Conservation (phyloP, 169 alveolate genomes). For the Cyclospora cayetanensis region DNA sequence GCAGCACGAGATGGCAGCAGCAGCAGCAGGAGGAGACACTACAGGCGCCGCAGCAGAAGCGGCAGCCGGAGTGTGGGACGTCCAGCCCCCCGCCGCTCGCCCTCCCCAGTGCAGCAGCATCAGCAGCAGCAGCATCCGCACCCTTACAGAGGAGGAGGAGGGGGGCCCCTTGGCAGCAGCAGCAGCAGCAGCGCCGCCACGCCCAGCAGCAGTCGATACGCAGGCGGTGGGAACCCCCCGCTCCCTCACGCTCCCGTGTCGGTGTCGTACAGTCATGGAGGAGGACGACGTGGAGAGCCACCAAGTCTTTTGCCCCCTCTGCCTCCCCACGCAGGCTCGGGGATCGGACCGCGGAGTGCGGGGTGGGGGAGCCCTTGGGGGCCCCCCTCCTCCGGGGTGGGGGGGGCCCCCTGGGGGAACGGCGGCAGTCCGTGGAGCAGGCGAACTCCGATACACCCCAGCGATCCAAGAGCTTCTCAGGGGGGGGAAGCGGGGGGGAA, state of each 20-base stretch:
- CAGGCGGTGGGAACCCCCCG: too few species aligned
- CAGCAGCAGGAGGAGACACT: not conserved
- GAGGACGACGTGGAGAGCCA: too few species aligned
- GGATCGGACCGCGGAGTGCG: not conserved
- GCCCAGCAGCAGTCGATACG: too few species aligned
- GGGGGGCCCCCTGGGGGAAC: not conserved
- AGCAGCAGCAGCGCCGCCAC: too few species aligned
- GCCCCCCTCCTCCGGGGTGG: not conserved
- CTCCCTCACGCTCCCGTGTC: too few species aligned
- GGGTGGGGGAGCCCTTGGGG: not conserved
- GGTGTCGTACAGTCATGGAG: too few species aligned
- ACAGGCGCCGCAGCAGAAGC: not conserved
- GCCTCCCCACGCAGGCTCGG: not conserved
- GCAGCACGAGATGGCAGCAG: not conserved
- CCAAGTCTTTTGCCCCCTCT: not conserved
- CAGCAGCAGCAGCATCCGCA: not conserved
- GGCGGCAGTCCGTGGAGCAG: not conserved
- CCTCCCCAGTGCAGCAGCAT: not conserved
- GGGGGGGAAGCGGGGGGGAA: too few species aligned
- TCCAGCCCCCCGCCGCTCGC: not conserved
- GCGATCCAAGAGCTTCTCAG: not conserved
- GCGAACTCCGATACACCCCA: constrained; percentile 6
- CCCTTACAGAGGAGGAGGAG: too few species aligned
- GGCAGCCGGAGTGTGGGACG: not conserved
- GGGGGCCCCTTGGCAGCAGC: too few species aligned